Evolutionary conservation across 495 filamentous ascomycete genomes (phyloP).

Genomic region (Trypethelium eluteriae): DNA sequence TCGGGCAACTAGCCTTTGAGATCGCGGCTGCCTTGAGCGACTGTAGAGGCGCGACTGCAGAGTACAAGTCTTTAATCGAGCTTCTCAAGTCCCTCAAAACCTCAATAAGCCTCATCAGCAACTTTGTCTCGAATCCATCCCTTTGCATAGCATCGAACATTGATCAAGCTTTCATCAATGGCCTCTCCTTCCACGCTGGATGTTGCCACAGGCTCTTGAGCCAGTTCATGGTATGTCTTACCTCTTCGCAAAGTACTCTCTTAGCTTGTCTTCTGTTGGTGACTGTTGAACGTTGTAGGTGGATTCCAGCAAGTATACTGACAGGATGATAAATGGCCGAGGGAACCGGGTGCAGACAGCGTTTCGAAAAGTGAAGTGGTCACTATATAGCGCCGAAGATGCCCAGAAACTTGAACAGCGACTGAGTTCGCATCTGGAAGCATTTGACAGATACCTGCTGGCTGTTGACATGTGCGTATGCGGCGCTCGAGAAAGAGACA

Average conservation of each 20-base stretch:
- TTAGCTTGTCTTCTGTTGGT: neutral
- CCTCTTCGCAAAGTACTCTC: conserved; percentile 5
- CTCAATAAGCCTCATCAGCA: conserved; percentile 4
- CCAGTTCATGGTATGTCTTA: conserved; percentile 1
- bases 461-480: conserved; percentile 9
- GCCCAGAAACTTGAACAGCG: neutral
- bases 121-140: conserved; percentile 5
- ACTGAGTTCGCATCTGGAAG: conserved; percentile 4
- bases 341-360: neutral
- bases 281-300: neutral
- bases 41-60: neutral
- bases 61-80: conserved; percentile 6
- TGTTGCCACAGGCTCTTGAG: conserved; percentile 9
- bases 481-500: conserved; percentile 1
- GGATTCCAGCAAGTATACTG: conserved; percentile 9
- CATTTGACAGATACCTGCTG: conserved; percentile 3
- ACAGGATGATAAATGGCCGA: conserved; percentile 2
- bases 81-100: conserved; percentile 16
- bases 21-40: conserved; percentile 1
- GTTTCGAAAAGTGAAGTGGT: conserved; percentile 8
- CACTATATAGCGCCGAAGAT: neutral
- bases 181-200: conserved; percentile 8
- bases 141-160: neutral
- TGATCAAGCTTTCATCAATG: conserved; percentile 5
- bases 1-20: neutral